Evolutionary conservation across 1,284 basidiomycete genomes (phyloP), one percentile per base, ranked within the genome.

Genomic region (Vanrija sp.): DNA sequence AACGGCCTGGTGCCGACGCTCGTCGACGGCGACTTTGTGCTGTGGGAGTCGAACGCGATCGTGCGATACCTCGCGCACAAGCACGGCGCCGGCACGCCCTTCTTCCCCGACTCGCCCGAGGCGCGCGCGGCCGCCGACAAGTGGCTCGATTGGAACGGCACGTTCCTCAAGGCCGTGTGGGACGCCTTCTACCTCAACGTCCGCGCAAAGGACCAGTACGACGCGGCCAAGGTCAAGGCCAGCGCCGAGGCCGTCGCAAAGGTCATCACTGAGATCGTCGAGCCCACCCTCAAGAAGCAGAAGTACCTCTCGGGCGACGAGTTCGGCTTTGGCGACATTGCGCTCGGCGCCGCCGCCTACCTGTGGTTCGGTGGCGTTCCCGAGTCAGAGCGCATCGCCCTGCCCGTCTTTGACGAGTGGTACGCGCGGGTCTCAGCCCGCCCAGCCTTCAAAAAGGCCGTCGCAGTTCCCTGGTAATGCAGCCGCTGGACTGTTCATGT

Each of bases 31-130:
- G 52, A 51, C 24, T 22, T 51, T 12, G 46, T 51, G 8, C 22
- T 57, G n/a, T 51, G 42, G 41, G 56, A 57, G 42, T 54, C 52
- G 19, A 57, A 57, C 49, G 43, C 56, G 27, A 57, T 57, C 24
- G 52, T 57, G 37, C 56, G 56, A 15, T 57, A 57, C 42, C 42
- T 57, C 12, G 47, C 42, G 15, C 42, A 45, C 5, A 31, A 51
- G 46, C 48, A 57, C 41, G 37, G 36, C 20, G 19, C 23, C 12
- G 45, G 31, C 15, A 8, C 45, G 12, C 24, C 23, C 16, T 16
- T 18, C n/a, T 24, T 24, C 23, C n/a, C 47, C 2, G 18, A 8
- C 23, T 42, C 25, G 18, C 42, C 39, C 2, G 31, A 9, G 35
- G 16, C n/a, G 14, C 46, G 52, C 1, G 52, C 49, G 8, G 5